phyloP scores from a whole-genome alignment of 2,329 filamentous ascomycete species.

The Pseudocercospora macadamiae region DNA sequence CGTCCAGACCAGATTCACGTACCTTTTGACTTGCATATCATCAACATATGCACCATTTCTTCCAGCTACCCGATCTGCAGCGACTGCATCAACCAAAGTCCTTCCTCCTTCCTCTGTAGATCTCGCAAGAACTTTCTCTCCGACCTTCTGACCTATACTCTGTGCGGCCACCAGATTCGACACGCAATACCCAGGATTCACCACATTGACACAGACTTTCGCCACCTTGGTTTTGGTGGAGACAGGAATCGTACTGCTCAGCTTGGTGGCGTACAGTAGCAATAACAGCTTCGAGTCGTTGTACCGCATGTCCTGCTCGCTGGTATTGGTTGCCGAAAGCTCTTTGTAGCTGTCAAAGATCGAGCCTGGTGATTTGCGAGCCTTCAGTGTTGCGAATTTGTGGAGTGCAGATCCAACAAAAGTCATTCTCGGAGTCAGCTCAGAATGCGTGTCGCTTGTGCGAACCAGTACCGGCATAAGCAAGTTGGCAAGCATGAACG shows the following conservation, averaged over 20 bases:
- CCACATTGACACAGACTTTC: neutral
- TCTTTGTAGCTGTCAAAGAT: neutral
- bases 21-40: neutral
- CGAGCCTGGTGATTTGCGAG: neutral
- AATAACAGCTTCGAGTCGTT: neutral
- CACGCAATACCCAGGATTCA: neutral
- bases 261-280: neutral
- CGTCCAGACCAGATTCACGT: neutral
- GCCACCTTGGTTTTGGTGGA: neutral
- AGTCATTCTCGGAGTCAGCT: conserved; percentile 35
- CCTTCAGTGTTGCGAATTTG: neutral
- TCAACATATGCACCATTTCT: neutral
- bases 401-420: conserved; percentile 33
- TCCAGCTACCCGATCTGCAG: neutral
- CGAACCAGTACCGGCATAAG: conserved; percentile 53
- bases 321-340: neutral
- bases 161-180: neutral
- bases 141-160: neutral
- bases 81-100: neutral
- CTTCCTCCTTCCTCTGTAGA: neutral
- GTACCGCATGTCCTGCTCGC: neutral
- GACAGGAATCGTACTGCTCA: neutral
- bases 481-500: conserved; percentile 51
- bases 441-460: conserved; percentile 39
- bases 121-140: neutral